Percentiles rank a stretch among this genome's conserved stretches.
phyloP scores from a whole-genome alignment of 116 monocot genomes.

The Cymodocea nodosa region DNA sequence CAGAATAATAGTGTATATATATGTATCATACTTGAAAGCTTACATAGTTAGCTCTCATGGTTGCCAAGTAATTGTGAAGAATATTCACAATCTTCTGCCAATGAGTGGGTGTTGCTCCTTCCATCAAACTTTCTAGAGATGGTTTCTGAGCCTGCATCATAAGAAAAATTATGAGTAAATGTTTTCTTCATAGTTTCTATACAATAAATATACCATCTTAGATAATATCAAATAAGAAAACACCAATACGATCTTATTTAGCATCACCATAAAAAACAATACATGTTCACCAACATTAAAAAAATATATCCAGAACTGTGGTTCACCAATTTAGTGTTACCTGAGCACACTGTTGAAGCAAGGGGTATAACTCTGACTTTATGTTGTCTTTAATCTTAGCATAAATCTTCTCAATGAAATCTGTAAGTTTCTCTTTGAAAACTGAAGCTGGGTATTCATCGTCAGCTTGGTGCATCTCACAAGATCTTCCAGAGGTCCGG shows the following conservation, averaged over 20 bases:
- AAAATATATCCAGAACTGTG: too few relatives aligned
- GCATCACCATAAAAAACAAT: too few relatives aligned
- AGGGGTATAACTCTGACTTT: conserved; percentile 44
- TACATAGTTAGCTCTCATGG: conserved; percentile 45
- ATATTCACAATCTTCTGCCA: conserved; percentile 66
- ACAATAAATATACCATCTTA: too few relatives aligned
- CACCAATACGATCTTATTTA: too few relatives aligned
- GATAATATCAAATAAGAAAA: too few relatives aligned
- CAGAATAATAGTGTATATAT: conserved; percentile 1
- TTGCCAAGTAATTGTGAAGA: conserved; percentile 32
- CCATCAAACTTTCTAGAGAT: conserved; percentile 38
- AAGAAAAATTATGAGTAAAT: neutral
- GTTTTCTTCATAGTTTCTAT: too few relatives aligned
- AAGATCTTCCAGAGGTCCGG: neutral
- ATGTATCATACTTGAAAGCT: neutral
- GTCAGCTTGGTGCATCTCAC: conserved; percentile 37
- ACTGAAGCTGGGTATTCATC: conserved; percentile 58
- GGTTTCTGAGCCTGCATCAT: conserved; percentile 42
- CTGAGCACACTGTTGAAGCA: conserved; percentile 58
- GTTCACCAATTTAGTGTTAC: conserved; percentile 14
- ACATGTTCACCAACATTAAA: too few relatives aligned
- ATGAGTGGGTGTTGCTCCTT: conserved; percentile 44
- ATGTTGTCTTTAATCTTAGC: conserved; percentile 54
- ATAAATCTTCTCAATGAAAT: conserved; percentile 58
- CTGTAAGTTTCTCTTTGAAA: conserved; percentile 65